Conservation (phyloP, 2,329 filamentous ascomycete genomes). For the Biscogniauxia mediterranea region DNA sequence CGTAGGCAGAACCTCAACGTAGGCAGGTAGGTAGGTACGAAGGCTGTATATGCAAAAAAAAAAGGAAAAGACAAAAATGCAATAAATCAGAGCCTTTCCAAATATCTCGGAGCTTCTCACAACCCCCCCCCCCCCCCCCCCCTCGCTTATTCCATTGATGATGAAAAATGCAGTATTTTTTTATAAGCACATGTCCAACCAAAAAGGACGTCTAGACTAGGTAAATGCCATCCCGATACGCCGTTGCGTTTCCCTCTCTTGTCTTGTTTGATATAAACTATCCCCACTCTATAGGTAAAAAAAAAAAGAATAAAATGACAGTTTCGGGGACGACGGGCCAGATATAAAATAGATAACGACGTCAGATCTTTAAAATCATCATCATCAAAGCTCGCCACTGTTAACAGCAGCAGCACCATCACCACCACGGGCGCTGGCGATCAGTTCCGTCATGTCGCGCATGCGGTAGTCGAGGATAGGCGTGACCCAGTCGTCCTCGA, state of each 20-base stretch:
- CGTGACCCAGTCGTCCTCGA: conserved; percentile 64
- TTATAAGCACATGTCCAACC: neutral
- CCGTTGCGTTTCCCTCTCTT: neutral
- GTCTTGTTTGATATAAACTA: neutral
- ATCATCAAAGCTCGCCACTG: neutral
- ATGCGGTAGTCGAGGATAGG: conserved; percentile 61
- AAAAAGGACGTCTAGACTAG: neutral
- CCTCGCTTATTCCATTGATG: too few species aligned
- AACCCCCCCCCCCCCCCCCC: too few species aligned
- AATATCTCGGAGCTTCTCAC: too few species aligned
- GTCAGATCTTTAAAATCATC: neutral
- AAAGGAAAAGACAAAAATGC: too few species aligned
- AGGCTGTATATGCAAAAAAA: too few species aligned
- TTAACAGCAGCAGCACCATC: neutral
- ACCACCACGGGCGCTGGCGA: conserved; percentile 28
- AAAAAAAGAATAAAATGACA: neutral
- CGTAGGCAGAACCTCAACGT: too few species aligned
- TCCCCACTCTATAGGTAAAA: neutral
- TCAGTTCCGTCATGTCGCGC: conserved; percentile 59
- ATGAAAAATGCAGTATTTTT: neutral
- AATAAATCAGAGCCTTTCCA: too few species aligned
- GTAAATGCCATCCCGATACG: neutral
- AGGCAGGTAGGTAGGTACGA: too few species aligned
- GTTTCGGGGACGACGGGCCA: too few species aligned
- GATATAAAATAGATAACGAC: too few species aligned